Evolutionary conservation across 2,329 filamentous ascomycete genomes (phyloP).

Genomic region (Orbilia oligospora): DNA sequence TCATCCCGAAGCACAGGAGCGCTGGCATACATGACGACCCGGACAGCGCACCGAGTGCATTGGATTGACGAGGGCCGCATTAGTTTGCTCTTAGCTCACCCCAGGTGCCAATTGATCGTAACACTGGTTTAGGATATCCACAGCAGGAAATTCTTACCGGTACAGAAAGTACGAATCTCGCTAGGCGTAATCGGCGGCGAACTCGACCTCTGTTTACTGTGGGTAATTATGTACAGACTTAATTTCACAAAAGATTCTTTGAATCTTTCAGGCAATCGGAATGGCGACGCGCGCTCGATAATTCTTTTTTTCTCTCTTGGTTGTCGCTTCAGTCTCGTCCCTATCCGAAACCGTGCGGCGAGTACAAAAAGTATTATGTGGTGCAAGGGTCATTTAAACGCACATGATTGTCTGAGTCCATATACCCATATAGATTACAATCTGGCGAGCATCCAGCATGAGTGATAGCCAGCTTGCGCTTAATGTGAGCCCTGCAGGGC

Average conservation of each 20-base stretch:
- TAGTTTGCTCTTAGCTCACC: not conserved
- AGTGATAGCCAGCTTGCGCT: constrained; percentile 36
- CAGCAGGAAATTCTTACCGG: not conserved
- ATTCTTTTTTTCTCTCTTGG: not conserved
- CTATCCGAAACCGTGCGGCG: constrained; percentile 42
- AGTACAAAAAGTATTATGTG: constrained; percentile 12
- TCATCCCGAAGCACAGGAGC: constrained; percentile 11
- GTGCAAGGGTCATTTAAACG: constrained; percentile 22
- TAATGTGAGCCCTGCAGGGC: constrained; percentile 42
- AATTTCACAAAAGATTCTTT: not conserved
- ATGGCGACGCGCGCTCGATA: not conserved
- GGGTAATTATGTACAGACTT: not conserved
- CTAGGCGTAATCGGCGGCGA: constrained; percentile 30
- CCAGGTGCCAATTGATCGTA: not conserved
- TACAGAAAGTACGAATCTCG: constrained; percentile 12
- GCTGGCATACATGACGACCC: not conserved
- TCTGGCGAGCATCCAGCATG: constrained; percentile 25
- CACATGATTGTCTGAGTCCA: constrained; percentile 27
- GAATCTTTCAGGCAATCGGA: constrained; percentile 6
- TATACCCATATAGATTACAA: constrained; percentile 22
- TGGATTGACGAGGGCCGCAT: constrained; percentile 6
- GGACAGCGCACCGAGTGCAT: not conserved
- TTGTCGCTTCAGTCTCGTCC: constrained; percentile 12
- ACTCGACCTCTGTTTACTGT: constrained; percentile 1
- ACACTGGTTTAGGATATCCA: not conserved